Percentiles rank a stretch among this genome's conserved stretches.
phyloP scores from a whole-genome alignment of 345 rosid species.

The Gossypium ekmanianum region DNA sequence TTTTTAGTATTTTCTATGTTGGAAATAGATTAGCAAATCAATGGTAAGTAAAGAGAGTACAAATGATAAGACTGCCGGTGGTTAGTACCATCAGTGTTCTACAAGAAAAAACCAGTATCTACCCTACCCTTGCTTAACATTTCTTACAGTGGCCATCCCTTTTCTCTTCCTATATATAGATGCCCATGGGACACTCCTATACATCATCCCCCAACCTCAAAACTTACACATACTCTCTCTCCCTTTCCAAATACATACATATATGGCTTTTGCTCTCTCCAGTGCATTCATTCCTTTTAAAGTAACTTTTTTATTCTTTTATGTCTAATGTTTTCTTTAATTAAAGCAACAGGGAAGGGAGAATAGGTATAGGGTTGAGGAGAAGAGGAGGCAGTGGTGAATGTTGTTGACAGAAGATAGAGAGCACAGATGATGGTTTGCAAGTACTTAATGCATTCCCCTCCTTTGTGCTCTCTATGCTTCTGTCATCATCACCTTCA shows the following conservation, averaged over 20 bases:
- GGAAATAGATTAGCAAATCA: neutral
- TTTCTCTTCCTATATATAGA: slow-evolving; percentile 37
- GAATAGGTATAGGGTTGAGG: neutral
- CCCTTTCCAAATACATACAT: neutral
- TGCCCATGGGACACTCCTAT: slow-evolving; percentile 13
- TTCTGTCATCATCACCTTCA: slow-evolving; percentile 80
- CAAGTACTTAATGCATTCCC: slow-evolving; percentile 36
- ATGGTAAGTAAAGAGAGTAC: too few relatives aligned
- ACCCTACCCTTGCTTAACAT: neutral
- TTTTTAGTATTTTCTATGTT: neutral
- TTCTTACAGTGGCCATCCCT: neutral
- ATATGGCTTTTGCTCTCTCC: neutral
- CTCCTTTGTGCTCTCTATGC: slow-evolving; percentile 89
- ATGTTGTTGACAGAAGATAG: slow-evolving; percentile 95
- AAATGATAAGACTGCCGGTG: neutral
- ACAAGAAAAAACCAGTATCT: neutral
- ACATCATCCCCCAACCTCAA: slow-evolving; percentile 18
- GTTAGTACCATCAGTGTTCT: neutral
- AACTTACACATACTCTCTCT: too few relatives aligned
- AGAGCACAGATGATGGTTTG: slow-evolving; percentile 86
- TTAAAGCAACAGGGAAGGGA: neutral
- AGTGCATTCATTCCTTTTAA: slow-evolving; percentile 29
- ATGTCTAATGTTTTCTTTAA: neutral
- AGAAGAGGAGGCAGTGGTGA: slow-evolving; percentile 25
- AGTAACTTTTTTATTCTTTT: slow-evolving; percentile 21